Evolutionary conservation across 192 early-diverging fungal genomes (phyloP).

Genomic region (Phlyctochytrium planicorne): DNA sequence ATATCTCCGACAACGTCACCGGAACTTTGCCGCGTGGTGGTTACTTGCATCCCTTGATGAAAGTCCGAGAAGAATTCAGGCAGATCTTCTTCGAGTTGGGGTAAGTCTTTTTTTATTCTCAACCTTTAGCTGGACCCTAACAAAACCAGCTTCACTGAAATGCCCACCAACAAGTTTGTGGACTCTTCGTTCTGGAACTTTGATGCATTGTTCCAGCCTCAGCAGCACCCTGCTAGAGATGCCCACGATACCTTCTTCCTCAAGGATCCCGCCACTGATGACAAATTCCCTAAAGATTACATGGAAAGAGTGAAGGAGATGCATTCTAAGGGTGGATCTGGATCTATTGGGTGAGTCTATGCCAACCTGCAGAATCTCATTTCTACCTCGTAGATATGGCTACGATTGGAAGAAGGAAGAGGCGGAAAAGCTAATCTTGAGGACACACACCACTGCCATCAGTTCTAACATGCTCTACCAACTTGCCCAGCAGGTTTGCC

Average conservation of each 20-base stretch:
- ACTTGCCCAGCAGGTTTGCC: slow-evolving; percentile 69
- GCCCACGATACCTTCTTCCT: slow-evolving; percentile 63
- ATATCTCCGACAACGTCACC: slow-evolving; percentile 79
- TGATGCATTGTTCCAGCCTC: slow-evolving; percentile 98
- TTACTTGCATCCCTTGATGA: slow-evolving; percentile 96
- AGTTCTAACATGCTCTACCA: slow-evolving; percentile 90
- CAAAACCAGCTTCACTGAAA: slow-evolving; percentile 78
- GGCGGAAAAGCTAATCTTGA: slow-evolving; percentile 87
- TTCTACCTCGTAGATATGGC: slow-evolving; percentile 55
- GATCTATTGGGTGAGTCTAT: slow-evolving; percentile 71
- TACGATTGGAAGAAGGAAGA: slow-evolving; percentile 92
- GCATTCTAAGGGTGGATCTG: slow-evolving; percentile 92
- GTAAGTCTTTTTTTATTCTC: slow-evolving; percentile 35
- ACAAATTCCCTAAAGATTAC: slow-evolving; percentile 81
- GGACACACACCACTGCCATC: slow-evolving; percentile 97
- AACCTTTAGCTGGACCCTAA: not conserved
- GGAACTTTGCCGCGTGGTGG: slow-evolving; percentile 82
- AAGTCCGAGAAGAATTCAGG: slow-evolving; percentile 98
- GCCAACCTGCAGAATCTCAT: not conserved
- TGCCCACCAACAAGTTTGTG: slow-evolving; percentile 97
- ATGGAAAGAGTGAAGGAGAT: slow-evolving; percentile 88
- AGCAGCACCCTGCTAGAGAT: slow-evolving; percentile 88
- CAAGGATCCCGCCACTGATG: slow-evolving; percentile 66
- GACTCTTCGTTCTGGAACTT: slow-evolving; percentile 99
- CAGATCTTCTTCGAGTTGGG: slow-evolving; percentile 99